Base-by-base conservation (phyloP, 768 basidiomycete genomes). In the Leccinellum rugosiceps region DNA sequence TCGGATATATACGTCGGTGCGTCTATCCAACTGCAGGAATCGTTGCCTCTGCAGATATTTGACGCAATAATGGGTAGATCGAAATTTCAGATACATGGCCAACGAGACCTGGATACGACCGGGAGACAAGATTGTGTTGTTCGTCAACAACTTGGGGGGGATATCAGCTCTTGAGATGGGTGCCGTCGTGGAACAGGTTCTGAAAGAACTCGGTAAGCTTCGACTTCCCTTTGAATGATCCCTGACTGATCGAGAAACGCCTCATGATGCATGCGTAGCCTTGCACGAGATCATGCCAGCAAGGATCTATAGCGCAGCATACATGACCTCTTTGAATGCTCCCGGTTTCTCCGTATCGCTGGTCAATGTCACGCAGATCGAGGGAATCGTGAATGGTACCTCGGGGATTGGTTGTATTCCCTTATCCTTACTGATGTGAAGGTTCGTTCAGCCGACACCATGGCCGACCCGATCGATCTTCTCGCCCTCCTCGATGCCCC, bases 251-350 rank as follows among this genome's bases (percentile, higher is more conserved):
- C 11, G 7, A 44, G 14, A 13, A 6, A 17, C 5, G 26, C 21
- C 17, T 19, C n/a, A 41, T 38, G 25, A 11, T 34, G 7, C 17
- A n/a, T 41, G 38, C 17, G 21, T 47, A 80, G 76, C 60, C 6
- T 60, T 56, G 1, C 52, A 61, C 10, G 50, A 66, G 23, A 71
- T 82, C 30, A 57, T 63, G 44, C 81, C 78, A 0, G 58, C 65
- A 15, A 70, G 82, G 17, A 72, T 82, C 10, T 81, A 81, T 63
- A 68, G 72, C 7, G 78, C 80, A 4, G 67, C 78, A 3, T 85
- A 78, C 67, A 83, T 84, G 81, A 83, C 83, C 2, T 82, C 81
- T 8, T 75, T 84, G 58, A 83, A 84, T 63, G 80, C 80, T n/a
- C 83, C 83, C 1, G 82, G 82, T 25, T 79, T 84, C 63, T 83